phyloP scores from a whole-genome alignment of 768 basidiomycete species.

The Chlorophyllum brunneum region DNA sequence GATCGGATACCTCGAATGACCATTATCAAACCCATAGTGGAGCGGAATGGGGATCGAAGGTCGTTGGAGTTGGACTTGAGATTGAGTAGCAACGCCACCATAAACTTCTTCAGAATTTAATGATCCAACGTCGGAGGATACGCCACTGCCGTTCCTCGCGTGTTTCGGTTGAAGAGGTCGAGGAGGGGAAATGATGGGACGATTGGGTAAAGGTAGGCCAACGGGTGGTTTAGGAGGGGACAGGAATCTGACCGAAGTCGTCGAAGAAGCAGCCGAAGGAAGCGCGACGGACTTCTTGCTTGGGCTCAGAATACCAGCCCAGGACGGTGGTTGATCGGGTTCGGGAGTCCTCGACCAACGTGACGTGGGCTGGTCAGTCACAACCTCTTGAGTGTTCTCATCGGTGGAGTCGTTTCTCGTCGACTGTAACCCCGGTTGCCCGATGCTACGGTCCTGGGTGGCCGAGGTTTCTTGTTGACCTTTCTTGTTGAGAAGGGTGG shows the following conservation, averaged over 20 bases:
- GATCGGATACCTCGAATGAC: not conserved
- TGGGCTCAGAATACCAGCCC: not conserved
- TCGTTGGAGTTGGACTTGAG: not conserved
- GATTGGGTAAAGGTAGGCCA: not conserved
- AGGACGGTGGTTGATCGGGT: not conserved
- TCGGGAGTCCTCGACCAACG: constrained; percentile 15
- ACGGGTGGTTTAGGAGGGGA: not conserved
- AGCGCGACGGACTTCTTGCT: constrained; percentile 13
- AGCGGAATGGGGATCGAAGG: constrained; percentile 4
- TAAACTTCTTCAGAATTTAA: not conserved
- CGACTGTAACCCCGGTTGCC: constrained; percentile 8
- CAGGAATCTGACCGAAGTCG: constrained; percentile 17
- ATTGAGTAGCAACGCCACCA: not conserved
- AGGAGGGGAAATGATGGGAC: constrained; percentile 1
- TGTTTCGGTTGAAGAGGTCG: constrained; percentile 6
- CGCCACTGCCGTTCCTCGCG: not conserved
- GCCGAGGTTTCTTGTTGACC: constrained; percentile 12
- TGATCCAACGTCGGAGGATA: not conserved
- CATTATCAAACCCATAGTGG: constrained; percentile 4
- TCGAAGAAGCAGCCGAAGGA: constrained; percentile 16
- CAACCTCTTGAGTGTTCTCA: not conserved
- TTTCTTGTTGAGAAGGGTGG: constrained; percentile 22
- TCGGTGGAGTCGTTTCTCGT: constrained; percentile 11
- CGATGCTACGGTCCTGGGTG: constrained; percentile 8
- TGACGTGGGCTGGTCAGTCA: constrained; percentile 9